Base-by-base conservation (phyloP, 768 basidiomycete species). In the Daedaleopsis sinensis region DNA sequence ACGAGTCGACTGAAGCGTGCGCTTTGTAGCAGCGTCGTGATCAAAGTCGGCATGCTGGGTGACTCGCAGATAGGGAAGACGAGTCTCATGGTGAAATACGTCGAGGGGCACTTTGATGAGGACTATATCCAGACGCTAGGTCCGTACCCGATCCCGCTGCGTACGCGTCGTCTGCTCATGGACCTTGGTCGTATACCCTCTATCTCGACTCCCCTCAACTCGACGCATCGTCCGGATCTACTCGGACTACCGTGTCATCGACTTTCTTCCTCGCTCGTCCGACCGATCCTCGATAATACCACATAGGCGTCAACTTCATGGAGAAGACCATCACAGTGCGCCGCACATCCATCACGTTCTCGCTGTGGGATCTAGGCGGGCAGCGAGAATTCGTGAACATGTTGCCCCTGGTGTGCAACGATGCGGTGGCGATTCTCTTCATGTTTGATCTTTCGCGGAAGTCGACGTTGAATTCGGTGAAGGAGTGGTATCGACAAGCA, bases 91-190 rank as follows among this genome's bases (percentile, higher is more conserved):
- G 96, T 98, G 77, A 98, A 98, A 80, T 98, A 98, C 72, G 96
- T 98, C 62, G 96, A 99, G 79, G 96, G 96, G 55, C 94, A 91
- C 77, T 97, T 96, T 76, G 95, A 97, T 77, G 95, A 96, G 81
- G 96, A 98, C 76, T 98, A 98, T 79, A 98, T 99, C 74, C 96
- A 98, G 85, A 98, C 96, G 79, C 89, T 99, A 79, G 96, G 94
- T 90, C 71, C 59, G 88, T 78, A 21, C 24, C 18, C 19, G 23
- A 23, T 38, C 21, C 27, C 24, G 5, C 3, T 18, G 16, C 38
- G 19, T 7, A 52, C 21, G 19, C 38, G 35, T 39, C 39, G 53
- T 38, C 52, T 21, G 5, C 49, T 43, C 39, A 21, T 35, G 35
- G 52, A 49, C 61, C 12, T 35, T 27, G 46, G 3, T 32, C 52